Percentiles rank a stretch among this genome's conserved stretches.
phyloP scores from a whole-genome alignment of 352 stramenopile genomes.

The Albugo candida region DNA sequence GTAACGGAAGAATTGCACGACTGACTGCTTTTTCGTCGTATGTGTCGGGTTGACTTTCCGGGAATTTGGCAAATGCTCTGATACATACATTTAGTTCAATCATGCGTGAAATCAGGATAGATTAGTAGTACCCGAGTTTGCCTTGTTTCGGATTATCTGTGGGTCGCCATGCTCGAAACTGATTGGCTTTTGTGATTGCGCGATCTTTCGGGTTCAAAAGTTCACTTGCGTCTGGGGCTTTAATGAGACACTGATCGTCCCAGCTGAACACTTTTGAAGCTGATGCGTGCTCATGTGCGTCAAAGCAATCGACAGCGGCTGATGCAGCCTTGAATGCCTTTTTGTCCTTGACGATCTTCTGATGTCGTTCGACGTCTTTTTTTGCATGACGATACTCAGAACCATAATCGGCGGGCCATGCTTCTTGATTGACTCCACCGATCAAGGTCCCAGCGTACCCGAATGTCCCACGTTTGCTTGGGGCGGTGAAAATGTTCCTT shows the following conservation, averaged over 20 bases:
- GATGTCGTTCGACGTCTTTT: conserved; percentile 22
- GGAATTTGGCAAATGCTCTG: conserved; percentile 48
- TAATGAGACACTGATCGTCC: conserved; percentile 46
- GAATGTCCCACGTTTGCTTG: conserved; percentile 39
- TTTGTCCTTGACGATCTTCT: conserved; percentile 29
- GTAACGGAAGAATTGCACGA: conserved; percentile 45
- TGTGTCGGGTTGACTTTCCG: conserved; percentile 33
- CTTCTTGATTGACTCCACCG: conserved; percentile 18
- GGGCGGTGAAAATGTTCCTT: conserved; percentile 46
- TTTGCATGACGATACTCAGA: conserved; percentile 18
- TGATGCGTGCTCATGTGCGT: conserved; percentile 49
- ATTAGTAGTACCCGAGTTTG: conserved; percentile 19
- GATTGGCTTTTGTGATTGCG: conserved; percentile 22
- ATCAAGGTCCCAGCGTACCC: conserved; percentile 56
- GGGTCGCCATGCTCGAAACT: conserved; percentile 45
- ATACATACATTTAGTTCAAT: neutral
- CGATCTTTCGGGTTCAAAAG: conserved; percentile 61
- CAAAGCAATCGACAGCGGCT: conserved; percentile 43
- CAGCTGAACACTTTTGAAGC: conserved; percentile 35
- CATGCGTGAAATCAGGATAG: neutral
- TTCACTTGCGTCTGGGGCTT: conserved; percentile 26
- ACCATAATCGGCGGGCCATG: conserved; percentile 40
- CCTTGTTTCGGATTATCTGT: conserved; percentile 44
- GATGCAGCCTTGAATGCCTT: conserved; percentile 61
- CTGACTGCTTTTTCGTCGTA: conserved; percentile 59